Percentiles rank a stretch among this genome's conserved stretches.
Evolutionary conservation across 345 rosid genomes (phyloP).

Genomic region (Euphorbia peplus): DNA sequence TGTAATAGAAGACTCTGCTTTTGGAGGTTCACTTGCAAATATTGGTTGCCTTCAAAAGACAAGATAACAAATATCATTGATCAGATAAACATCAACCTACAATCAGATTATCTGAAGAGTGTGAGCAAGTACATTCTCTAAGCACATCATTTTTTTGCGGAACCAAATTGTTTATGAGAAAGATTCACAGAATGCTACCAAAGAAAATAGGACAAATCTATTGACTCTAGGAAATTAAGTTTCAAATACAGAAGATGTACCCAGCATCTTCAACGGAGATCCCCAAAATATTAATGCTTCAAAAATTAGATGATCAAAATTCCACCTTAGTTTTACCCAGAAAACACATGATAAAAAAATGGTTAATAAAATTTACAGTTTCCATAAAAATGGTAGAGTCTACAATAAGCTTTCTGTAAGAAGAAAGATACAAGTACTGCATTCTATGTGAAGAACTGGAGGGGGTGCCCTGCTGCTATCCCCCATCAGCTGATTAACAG

Average conservation of each 20-base stretch:
- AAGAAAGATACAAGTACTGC: background rate
- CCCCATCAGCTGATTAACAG: background rate
- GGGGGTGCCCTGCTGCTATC: background rate
- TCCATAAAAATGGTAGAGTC: background rate
- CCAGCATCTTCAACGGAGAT: background rate
- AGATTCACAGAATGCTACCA: background rate
- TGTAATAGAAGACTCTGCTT: slow-evolving; percentile 50
- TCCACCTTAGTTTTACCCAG: background rate
- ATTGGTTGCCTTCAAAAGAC: slow-evolving; percentile 46
- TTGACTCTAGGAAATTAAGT: background rate
- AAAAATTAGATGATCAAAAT: background rate
- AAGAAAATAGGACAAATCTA: background rate
- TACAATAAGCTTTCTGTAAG: background rate
- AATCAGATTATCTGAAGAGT: background rate
- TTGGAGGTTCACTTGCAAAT: slow-evolving; percentile 39
- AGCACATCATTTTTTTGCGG: background rate
- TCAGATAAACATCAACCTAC: slow-evolving; percentile 8
- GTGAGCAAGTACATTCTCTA: background rate
- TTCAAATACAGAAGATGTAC: background rate
- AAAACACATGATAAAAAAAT: background rate
- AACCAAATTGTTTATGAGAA: background rate
- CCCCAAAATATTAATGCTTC: background rate
- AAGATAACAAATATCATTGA: slow-evolving; percentile 22
- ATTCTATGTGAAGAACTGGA: background rate
- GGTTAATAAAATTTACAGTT: background rate